Percentiles rank a stretch among this genome's conserved stretches.
Evolutionary conservation across 306 rosid species (phyloP).

Genomic region (Lupinus albus): DNA sequence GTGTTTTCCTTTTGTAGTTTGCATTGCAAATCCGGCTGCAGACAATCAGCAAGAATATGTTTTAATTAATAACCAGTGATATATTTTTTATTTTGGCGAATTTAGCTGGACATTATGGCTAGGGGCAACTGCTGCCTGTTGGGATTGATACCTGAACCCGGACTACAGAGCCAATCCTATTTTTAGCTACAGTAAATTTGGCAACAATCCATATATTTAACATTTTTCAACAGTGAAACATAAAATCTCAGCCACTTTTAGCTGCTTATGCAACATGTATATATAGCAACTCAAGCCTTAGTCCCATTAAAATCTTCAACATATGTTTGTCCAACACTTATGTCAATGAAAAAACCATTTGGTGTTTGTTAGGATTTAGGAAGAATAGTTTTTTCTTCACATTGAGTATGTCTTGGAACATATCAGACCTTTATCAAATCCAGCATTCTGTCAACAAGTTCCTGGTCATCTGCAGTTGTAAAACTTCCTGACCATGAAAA

Average conservation of each 20-base stretch:
- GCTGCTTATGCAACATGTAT: constrained; percentile 31
- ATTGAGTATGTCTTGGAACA: constrained; percentile 29
- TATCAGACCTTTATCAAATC: constrained; percentile 85
- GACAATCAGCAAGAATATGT: constrained; percentile 46
- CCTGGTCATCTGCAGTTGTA: constrained; percentile 72
- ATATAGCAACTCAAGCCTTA: too few relatives aligned
- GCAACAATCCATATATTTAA: constrained; percentile 29
- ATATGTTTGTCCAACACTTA: constrained; percentile 33
- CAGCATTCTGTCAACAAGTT: constrained; percentile 83
- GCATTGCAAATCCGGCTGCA: constrained; percentile 87
- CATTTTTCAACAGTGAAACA: constrained; percentile 14
- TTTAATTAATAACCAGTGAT: constrained; percentile 34
- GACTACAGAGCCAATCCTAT: constrained; percentile 23
- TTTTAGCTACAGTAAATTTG: constrained; percentile 28
- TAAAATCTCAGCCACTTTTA: constrained; percentile 1
- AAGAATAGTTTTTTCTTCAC: constrained; percentile 29
- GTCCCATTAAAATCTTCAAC: too few relatives aligned
- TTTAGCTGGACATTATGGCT: constrained; percentile 28
- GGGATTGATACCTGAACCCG: constrained; percentile 27
- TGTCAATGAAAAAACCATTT: not conserved
- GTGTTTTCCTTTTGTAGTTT: constrained; percentile 82
- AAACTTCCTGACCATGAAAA: constrained; percentile 86
- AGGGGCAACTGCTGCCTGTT: constrained; percentile 22
- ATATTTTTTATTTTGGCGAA: constrained; percentile 5
- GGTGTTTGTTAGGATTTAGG: constrained; percentile 17